Evolutionary conservation across 2,329 filamentous ascomycete species (phyloP).

Genomic region (Rhexocercosporidium sp.): DNA sequence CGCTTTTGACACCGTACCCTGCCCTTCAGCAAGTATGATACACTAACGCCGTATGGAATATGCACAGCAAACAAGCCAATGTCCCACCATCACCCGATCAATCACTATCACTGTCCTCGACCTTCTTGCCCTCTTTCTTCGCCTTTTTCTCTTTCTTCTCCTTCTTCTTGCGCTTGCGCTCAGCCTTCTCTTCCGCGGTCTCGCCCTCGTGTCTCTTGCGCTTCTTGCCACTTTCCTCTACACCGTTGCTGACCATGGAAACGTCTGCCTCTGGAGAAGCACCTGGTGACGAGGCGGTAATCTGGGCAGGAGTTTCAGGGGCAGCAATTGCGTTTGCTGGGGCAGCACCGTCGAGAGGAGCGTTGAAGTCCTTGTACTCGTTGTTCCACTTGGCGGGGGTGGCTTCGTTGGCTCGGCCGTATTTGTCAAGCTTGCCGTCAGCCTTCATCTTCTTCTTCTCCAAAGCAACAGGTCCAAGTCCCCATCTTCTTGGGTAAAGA

Average conservation of each 20-base stretch:
- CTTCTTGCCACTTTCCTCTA: slow-evolving; percentile 71
- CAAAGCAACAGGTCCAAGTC: slow-evolving; percentile 86
- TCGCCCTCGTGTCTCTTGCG: slow-evolving; percentile 82
- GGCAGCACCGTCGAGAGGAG: slow-evolving; percentile 48
- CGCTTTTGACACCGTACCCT: slow-evolving; percentile 29
- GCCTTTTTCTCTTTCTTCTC: slow-evolving; percentile 58
- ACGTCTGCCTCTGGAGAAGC: slow-evolving; percentile 48
- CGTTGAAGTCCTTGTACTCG: slow-evolving; percentile 89
- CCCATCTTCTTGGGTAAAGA: slow-evolving; percentile 95
- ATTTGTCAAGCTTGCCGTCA: slow-evolving; percentile 98
- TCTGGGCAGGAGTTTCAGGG: slow-evolving; percentile 44
- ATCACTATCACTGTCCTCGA: slow-evolving; percentile 51
- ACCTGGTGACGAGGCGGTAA: slow-evolving; percentile 45
- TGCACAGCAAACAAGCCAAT: slow-evolving; percentile 23
- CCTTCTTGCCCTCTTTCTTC: slow-evolving; percentile 49
- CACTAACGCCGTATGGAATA: slow-evolving; percentile 33
- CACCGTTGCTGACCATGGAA: slow-evolving; percentile 55
- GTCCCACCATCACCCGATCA: slow-evolving; percentile 38
- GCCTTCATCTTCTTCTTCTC: slow-evolving; percentile 99
- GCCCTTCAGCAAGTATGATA: slow-evolving; percentile 35
- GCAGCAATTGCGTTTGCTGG: slow-evolving; percentile 41
- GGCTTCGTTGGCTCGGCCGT: slow-evolving; percentile 86
- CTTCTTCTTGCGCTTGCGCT: slow-evolving; percentile 56
- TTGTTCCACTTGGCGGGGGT: slow-evolving; percentile 93
- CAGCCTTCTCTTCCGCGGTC: slow-evolving; percentile 67